Conservation (phyloP, 2,329 filamentous ascomycete genomes). For the Pyrenophora graminea region DNA sequence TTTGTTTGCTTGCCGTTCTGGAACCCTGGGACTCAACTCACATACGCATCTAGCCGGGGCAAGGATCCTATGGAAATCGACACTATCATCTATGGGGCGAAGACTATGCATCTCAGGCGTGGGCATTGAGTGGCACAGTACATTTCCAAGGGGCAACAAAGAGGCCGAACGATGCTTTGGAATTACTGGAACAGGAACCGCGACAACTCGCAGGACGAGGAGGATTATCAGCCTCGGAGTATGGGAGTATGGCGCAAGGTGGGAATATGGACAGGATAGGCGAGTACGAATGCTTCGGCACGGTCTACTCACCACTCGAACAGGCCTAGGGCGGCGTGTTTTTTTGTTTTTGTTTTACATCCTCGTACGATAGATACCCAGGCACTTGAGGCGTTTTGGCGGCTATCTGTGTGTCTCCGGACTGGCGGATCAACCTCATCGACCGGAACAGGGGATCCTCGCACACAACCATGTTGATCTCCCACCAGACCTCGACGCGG, state of each 20-base stretch:
- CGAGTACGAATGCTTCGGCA: slow-evolving; percentile 14
- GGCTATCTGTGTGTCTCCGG: slow-evolving; percentile 8
- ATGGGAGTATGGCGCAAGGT: not conserved
- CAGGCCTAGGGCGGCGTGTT: not conserved
- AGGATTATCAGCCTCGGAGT: no score
- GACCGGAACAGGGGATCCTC: slow-evolving; percentile 11
- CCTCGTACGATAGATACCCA: slow-evolving; percentile 13
- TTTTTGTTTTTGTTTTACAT: not conserved
- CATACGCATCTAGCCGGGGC: no score
- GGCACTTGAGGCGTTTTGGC: slow-evolving; percentile 12
- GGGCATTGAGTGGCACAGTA: no score
- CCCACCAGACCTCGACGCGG: slow-evolving; percentile 15
- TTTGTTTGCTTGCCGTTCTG: not conserved
- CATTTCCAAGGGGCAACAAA: no score
- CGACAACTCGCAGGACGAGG: no score
- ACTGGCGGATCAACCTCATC: slow-evolving; percentile 6
- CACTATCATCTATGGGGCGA: no score
- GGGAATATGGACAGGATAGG: slow-evolving; percentile 2
- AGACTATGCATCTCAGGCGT: no score
- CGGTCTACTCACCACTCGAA: slow-evolving; percentile 14
- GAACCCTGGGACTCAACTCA: not conserved
- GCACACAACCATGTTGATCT: slow-evolving; percentile 16
- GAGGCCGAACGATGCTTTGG: no score
- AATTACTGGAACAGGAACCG: no score
- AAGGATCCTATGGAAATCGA: no score